Conservation (phyloP, 306 rosid genomes). For the Prunus mongolica region DNA sequence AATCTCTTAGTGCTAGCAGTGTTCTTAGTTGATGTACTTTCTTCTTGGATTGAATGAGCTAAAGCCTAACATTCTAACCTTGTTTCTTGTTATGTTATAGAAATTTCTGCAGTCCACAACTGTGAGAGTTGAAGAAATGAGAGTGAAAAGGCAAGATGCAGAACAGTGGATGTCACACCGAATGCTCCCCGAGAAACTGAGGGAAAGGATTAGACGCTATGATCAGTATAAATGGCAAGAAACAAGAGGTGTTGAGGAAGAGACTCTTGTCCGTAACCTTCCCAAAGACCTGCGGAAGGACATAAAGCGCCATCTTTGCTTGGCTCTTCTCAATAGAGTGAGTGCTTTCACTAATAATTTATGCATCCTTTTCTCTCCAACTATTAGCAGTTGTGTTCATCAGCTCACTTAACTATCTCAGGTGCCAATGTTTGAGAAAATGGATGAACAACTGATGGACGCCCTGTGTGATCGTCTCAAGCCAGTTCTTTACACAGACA, state of each 20-base stretch:
- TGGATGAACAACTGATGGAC: conserved; percentile 72
- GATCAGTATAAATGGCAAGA: conserved; percentile 94
- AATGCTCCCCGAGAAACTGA: conserved; percentile 66
- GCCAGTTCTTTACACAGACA: conserved; percentile 67
- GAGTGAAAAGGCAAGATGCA: conserved; percentile 65
- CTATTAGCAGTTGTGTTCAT: not conserved
- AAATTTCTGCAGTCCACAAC: conserved; percentile 81
- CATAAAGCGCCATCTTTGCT: conserved; percentile 83
- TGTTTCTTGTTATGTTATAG: conserved; percentile 36
- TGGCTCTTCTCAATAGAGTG: conserved; percentile 57
- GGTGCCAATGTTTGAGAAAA: conserved; percentile 70
- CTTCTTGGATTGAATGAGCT: not conserved
- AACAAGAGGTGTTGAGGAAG: conserved; percentile 86
- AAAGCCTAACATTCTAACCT: not conserved
- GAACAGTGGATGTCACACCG: conserved; percentile 97
- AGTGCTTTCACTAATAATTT: conserved; percentile 19
- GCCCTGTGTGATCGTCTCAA: conserved; percentile 71
- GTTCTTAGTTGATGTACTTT: not conserved
- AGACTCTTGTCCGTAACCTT: conserved; percentile 55
- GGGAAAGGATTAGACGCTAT: conserved; percentile 64
- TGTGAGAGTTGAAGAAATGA: conserved; percentile 84
- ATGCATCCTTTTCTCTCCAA: not conserved
- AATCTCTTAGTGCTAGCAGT: too few relatives aligned
- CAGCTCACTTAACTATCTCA: conserved; percentile 16
- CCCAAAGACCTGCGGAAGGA: conserved; percentile 90